Evolutionary conservation across 768 basidiomycete species (phyloP), one percentile per base, ranked within the genome.

Genomic region (Xerocomus potaroensis): DNA sequence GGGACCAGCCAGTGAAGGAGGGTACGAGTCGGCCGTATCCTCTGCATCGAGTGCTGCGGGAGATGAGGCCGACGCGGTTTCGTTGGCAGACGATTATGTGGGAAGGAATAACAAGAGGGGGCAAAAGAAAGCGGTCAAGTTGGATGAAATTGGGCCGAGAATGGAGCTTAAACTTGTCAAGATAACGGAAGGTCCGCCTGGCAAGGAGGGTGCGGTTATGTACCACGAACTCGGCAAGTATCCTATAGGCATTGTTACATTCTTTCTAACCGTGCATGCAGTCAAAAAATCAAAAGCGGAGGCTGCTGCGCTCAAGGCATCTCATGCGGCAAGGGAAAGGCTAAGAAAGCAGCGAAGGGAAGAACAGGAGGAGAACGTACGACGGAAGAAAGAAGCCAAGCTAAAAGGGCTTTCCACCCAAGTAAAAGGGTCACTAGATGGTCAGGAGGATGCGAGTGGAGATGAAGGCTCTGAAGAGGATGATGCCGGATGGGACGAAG

Each of bases 121-220:
- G 0, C 85, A 88, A 61, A 83, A 86, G 70, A 81, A 91, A 55
- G 95, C 96, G 5, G 91, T 99, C 10, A 77, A 84, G 55, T 72
- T 99, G 43, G 88, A 95, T 44, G 96, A 99, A 69, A 80, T 97
- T 35, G 96, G 96, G 1, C 96, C 96, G 32, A 75, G 96, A 61
- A 85, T 99, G 83, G 96, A 99, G 67, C 69, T 98, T 55, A 77
- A 79, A 53, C 69, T 99, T 56, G 81, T 97, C 56, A 99, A 99
- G 73, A 92, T 99, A 48, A 80, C 84, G 15, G 95, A 97, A 65
- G 95, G 96, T 19, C 72, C 89, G 15, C 93, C 94, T 5, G 96
- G 94, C 12, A 94, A 84, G 57, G 91, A 95, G 66, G 91, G 96
- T 6, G 81, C 78, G 53, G 91, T 97, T 2, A 84, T 99, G 32